Evolutionary conservation across 441 rosid species (phyloP), one percentile per base, ranked within the genome.

Genomic region (Melastoma candidum): DNA sequence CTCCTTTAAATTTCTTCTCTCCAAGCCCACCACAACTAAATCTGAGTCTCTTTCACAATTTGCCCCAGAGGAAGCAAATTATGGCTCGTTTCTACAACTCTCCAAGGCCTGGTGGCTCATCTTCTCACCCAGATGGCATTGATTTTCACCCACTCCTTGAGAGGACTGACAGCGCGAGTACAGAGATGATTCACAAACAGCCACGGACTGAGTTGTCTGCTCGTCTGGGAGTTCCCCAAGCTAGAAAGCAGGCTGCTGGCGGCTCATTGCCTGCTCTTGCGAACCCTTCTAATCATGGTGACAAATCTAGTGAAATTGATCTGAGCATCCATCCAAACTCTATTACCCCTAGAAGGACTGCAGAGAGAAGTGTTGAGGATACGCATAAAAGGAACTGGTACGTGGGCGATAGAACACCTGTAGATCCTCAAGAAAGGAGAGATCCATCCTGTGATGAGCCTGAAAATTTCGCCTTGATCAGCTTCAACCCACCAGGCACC

Each of bases 101-200:
- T 57, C 26, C 65, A 13, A 74, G 71, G 78, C 57, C 68, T 41
- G 68, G 65, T 61, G 85, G 79, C 56, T 67, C 75, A 26, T 58
- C 70, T 57, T 67, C 79, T 51, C 70, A 62, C 44, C 63, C 70
- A 51, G 65, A 66, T 47, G 80, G 79, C 63, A 76, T 82, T 49
- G 86, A 86, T 63, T 86, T 93, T 73, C 99, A 93, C 63, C 97
- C 99, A 2, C 95, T 88, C 53, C 71, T 93, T 70, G 85, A 81
- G 68, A 82, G 83, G 74, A 63, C 68, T 4, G 82, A 79, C 56
- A 75, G 65, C 63, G 76, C 58, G 49, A 78, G 65, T 17, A 57
- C 48, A 44, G 71, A 69, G 58, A 63, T 41, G 25, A 63, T 52
- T 25, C 50, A 56, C 58, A 49, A 58, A 63, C 13, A 68, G 64